Evolutionary conservation across 176 grass and related monocot species (phyloP), one percentile per base, ranked within the genome.

Genomic region (Aegilops longissima): DNA sequence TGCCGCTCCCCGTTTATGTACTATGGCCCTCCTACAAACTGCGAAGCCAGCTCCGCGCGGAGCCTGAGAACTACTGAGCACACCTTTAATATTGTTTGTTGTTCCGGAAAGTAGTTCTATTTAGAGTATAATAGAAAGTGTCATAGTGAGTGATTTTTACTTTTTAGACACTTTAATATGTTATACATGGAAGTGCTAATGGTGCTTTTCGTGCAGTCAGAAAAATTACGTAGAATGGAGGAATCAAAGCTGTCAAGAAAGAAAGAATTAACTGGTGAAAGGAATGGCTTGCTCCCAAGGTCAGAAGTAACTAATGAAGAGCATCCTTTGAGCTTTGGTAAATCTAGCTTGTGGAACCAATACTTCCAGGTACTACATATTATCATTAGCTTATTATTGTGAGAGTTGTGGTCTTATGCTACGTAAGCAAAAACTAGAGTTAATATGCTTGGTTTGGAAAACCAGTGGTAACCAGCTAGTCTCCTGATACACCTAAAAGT

Each of bases 311-410:
- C 87, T 86, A 88, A 94, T 93, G 94, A 89, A 71, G 94, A 98
- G 61, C 96, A 98, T 90, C 96, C 96, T 85, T 92, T 98, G 80
- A 96, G 88, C 82, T 88, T 84, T 80, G 76, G 90, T 87, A 94
- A 83, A 86, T 85, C 86, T 78, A 93, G 93, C 86, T 70, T 93
- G 81, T 98, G 96, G 96, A 85, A 91, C 86, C 88, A 94, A 88
- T 96, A 93, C 83, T 98, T 98, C 86, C 94, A 94, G 93, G 92
- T 95, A 82, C 17, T 69, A 25, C 12, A 79, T 69, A 77, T 18
- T 74, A 78, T 18, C 47, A 44, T 38, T 77, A 52, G 8, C 8
- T 61, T 78, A 6, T 59, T 80, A 21, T 4, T 69, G 11, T n/a
- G 12, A n/a, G 18, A 24, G 14, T 61, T 68, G 11, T 83, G 17